Evolutionary conservation across 2,329 filamentous ascomycete species (phyloP).

Genomic region (Phyllosticta citrichinensis): DNA sequence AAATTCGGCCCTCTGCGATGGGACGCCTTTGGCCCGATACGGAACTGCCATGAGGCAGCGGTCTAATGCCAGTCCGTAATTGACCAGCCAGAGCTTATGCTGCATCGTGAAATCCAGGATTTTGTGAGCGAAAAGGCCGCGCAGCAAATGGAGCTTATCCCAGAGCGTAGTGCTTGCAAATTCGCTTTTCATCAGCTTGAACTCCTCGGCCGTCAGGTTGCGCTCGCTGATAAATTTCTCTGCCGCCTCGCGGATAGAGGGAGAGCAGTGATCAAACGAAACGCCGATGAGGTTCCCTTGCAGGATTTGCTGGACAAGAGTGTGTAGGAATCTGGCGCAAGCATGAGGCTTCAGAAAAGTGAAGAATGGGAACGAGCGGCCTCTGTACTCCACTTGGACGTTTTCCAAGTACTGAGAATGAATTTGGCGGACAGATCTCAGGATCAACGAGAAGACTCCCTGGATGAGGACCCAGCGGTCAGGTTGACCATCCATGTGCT

Average conservation of each 20-base stretch:
- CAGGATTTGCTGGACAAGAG: too few relatives aligned
- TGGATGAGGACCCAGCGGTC: conserved; percentile 1
- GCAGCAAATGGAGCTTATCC: conserved; percentile 36
- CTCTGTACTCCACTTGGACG: conserved; percentile 56
- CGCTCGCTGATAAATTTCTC: too few relatives aligned
- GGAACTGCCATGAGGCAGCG: conserved; percentile 42
- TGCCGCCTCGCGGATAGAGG: too few relatives aligned
- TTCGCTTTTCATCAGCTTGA: conserved; percentile 17
- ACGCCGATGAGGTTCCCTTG: too few relatives aligned
- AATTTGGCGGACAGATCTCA: conserved; percentile 44
- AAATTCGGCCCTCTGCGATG: too few relatives aligned
- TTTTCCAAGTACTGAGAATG: too few relatives aligned
- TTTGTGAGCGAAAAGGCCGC: conserved; percentile 47
- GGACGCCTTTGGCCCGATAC: too few relatives aligned
- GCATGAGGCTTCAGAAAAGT: conserved; percentile 15
- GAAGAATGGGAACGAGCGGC: conserved; percentile 39
- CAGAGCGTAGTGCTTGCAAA: conserved; percentile 14
- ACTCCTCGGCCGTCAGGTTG: too few relatives aligned
- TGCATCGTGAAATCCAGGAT: conserved; percentile 45
- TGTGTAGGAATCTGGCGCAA: too few relatives aligned
- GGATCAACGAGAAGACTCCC: conserved; percentile 25
- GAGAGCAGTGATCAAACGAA: neutral
- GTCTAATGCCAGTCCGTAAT: conserved; percentile 47
- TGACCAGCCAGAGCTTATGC: conserved; percentile 54
- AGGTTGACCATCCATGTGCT: neutral